phyloP scores from a whole-genome alignment of 306 rosid genomes.

The Geum urbanum region DNA sequence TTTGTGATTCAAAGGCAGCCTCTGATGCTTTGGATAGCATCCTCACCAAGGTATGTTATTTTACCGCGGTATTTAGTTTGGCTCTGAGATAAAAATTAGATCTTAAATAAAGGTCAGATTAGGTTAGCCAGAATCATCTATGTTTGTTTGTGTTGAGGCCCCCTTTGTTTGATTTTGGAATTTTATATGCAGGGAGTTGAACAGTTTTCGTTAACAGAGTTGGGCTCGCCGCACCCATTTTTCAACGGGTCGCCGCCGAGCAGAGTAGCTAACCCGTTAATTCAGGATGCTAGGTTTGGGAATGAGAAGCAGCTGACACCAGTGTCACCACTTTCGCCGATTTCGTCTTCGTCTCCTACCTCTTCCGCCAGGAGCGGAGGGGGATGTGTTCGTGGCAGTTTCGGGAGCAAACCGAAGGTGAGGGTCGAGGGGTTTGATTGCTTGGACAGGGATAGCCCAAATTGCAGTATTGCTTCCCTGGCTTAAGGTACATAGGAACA shows the following conservation, averaged over 20 bases:
- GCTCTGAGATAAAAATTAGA: neutral
- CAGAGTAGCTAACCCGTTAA: constrained; percentile 89
- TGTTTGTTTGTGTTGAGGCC: neutral
- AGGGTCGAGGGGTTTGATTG: constrained; percentile 93
- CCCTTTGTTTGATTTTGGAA: neutral
- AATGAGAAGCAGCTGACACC: constrained; percentile 56
- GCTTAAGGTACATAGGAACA: constrained; percentile 49
- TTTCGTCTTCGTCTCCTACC: constrained; percentile 48
- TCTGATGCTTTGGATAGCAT: constrained; percentile 59
- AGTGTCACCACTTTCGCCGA: constrained; percentile 33
- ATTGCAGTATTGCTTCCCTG: constrained; percentile 78
- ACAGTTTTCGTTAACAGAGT: constrained; percentile 39
- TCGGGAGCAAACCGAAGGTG: constrained; percentile 70
- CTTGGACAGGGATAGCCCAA: constrained; percentile 75
- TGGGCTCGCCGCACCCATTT: constrained; percentile 87
- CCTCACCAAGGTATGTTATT: constrained; percentile 56
- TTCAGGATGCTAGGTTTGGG: constrained; percentile 84
- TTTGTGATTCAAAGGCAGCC: constrained; percentile 49
- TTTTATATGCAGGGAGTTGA: constrained; percentile 47
- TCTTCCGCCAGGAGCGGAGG: constrained; percentile 59
- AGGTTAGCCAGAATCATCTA: neutral
- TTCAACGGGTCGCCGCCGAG: constrained; percentile 94
- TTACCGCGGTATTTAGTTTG: neutral
- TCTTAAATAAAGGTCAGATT: too few relatives aligned
- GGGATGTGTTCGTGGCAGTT: constrained; percentile 63